Evolutionary conservation across 441 rosid species (phyloP).

Genomic region (Gossypium schwendimanii): DNA sequence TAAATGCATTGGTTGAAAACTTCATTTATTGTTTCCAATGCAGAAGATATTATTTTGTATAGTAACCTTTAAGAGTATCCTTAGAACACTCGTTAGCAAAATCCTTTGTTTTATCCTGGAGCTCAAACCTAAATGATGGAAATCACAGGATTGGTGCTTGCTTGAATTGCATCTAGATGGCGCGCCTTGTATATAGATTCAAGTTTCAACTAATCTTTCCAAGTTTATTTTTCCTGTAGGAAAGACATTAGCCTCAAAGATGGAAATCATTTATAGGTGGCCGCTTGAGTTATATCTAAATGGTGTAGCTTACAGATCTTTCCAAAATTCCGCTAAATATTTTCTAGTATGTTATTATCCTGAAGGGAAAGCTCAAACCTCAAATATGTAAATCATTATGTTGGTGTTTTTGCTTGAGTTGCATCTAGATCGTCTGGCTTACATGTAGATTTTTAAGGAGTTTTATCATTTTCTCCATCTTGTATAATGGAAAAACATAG

Average conservation of each 20-base stretch:
- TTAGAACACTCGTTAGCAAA: neutral
- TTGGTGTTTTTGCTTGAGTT: neutral
- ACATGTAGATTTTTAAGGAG: neutral
- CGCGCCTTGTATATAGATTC: neutral
- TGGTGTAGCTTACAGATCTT: neutral
- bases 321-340: neutral
- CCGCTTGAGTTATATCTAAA: neutral
- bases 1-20: neutral
- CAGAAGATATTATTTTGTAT: neutral
- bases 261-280: neutral
- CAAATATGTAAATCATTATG: neutral
- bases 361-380: constrained; percentile 1
- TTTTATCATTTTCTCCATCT: neutral
- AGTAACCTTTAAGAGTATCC: neutral
- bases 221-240: neutral
- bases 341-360: neutral
- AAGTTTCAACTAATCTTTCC: constrained; percentile 2
- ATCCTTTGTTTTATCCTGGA: neutral
- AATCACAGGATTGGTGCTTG: neutral
- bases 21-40: neutral
- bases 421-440: constrained; percentile 5
- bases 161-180: neutral
- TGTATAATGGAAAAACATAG: neutral
- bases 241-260: neutral
- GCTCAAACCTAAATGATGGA: constrained; percentile 2